These are phyloP conservation scores for Cercospora berteroae DNA, from an alignment of 2,329 filamentous ascomycete genomes.

Conservation along the genomic window DNA sequence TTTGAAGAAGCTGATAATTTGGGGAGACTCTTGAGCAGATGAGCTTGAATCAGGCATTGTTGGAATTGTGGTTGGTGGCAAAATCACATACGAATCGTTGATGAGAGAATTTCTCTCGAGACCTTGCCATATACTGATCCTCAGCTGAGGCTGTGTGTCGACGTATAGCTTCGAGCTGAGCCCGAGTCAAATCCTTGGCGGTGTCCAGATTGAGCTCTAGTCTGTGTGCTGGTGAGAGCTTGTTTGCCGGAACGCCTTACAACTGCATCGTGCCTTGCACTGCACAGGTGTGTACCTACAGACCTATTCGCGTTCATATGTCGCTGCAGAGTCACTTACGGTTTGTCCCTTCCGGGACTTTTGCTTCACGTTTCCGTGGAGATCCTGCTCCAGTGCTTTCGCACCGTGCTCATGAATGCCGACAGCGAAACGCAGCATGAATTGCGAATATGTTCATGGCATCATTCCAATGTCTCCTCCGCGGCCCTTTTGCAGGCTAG, in stretches of 20 bases:
- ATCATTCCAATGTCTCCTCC: neutral
- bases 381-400: neutral
- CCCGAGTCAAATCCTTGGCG: neutral
- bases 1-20: conserved; percentile 12
- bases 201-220: neutral
- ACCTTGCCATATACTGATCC: neutral
- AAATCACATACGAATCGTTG: neutral
- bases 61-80: neutral
- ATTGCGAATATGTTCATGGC: neutral
- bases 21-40: neutral
- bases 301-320: neutral
- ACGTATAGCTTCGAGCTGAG: neutral
- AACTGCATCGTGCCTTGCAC: neutral
- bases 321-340: neutral
- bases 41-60: neutral
- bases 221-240: neutral
- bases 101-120: neutral
- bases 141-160: neutral
- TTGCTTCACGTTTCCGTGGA: neutral
- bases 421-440: neutral
- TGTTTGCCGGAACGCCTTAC: neutral
- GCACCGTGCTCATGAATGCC: neutral
- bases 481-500: neutral
- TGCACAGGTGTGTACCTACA: neutral
- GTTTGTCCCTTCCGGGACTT: neutral